These are phyloP conservation scores for Puccinia sorghi DNA, from an alignment of 1,284 basidiomycete species.

Conservation along the genomic window DNA sequence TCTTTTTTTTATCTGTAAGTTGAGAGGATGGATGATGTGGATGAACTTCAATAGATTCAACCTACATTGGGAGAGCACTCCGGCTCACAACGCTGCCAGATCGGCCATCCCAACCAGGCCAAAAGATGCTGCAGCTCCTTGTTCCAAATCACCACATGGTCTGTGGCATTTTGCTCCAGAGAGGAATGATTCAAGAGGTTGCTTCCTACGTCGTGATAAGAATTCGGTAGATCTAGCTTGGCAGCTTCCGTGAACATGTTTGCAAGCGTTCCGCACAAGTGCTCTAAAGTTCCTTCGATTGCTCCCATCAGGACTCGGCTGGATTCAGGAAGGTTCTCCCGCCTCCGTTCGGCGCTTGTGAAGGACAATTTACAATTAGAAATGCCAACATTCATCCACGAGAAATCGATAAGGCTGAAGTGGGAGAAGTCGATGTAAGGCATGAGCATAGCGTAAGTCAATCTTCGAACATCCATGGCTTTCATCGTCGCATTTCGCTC, in stretches of 20 bases:
- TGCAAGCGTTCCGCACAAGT: slow-evolving; percentile 11
- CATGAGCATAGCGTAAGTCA: slow-evolving; percentile 36
- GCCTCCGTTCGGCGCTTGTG: neutral
- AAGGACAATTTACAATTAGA: slow-evolving; percentile 17
- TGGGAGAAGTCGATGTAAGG: slow-evolving; percentile 23
- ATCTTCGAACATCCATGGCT: slow-evolving; percentile 20
- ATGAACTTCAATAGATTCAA: neutral
- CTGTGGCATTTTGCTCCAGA: neutral
- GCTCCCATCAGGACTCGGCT: slow-evolving; percentile 22
- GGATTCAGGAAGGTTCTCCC: slow-evolving; percentile 17
- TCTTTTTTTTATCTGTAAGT: neutral
- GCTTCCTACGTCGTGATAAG: neutral
- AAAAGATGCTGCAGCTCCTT: slow-evolving; percentile 11
- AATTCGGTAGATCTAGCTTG: neutral
- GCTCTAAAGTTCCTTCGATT: slow-evolving; percentile 33
- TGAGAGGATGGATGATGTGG: neutral
- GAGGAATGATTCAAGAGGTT: neutral
- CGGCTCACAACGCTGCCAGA: slow-evolving; percentile 14
- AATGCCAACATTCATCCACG: neutral
- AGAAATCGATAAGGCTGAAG: neutral
- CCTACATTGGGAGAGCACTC: slow-evolving; percentile 27
- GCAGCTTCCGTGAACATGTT: slow-evolving; percentile 6
- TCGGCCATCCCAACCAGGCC: slow-evolving; percentile 31
- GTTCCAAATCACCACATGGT: neutral
- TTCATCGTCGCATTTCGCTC: slow-evolving; percentile 1